These are phyloP conservation scores for Pyricularia sp. DNA, from an alignment of 2,329 filamentous ascomycete species.

Conservation along the genomic window DNA sequence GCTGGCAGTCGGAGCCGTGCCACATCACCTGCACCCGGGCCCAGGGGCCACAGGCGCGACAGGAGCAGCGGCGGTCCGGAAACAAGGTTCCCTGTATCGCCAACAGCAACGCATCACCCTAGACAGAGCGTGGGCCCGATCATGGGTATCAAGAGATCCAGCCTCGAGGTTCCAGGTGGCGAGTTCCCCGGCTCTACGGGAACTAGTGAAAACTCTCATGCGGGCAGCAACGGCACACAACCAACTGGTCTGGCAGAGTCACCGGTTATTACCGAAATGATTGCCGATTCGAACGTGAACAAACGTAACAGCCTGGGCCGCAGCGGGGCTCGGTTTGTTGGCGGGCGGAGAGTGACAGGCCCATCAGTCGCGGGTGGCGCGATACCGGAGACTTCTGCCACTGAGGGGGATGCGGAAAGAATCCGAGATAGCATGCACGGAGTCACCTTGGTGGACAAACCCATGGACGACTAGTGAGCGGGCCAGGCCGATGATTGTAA, in stretches of 20 bases:
- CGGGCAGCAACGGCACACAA: conserved; percentile 15
- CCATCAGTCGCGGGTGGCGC: conserved; percentile 14
- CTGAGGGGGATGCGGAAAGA: conserved; percentile 12
- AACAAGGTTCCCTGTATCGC: conserved; percentile 77
- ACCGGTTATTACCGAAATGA: conserved; percentile 14
- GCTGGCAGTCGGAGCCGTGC: conserved; percentile 60
- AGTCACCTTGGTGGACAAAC: conserved; percentile 63
- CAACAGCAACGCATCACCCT: conserved; percentile 40
- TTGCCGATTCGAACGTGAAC: conserved; percentile 28
- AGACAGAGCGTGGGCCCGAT: conserved; percentile 41
- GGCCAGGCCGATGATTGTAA: neutral
- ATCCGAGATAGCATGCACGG: conserved; percentile 28
- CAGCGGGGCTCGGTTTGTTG: conserved; percentile 41
- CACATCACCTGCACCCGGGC: conserved; percentile 60
- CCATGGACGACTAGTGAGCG: conserved; percentile 59
- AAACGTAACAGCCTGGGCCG: conserved; percentile 58
- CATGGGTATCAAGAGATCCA: conserved; percentile 48
- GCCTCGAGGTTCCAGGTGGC: conserved; percentile 71
- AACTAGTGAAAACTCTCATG: conserved; percentile 24
- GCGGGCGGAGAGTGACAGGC: conserved; percentile 35
- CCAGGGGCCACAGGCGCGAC: conserved; percentile 61
- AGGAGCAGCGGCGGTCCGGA: conserved; percentile 64
- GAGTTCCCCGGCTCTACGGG: conserved; percentile 11
- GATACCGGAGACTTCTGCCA: conserved; percentile 18
- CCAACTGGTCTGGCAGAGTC: conserved; percentile 12